Evolutionary conservation across 306 rosid species (phyloP).

Genomic region (Vachellia collinsii): DNA sequence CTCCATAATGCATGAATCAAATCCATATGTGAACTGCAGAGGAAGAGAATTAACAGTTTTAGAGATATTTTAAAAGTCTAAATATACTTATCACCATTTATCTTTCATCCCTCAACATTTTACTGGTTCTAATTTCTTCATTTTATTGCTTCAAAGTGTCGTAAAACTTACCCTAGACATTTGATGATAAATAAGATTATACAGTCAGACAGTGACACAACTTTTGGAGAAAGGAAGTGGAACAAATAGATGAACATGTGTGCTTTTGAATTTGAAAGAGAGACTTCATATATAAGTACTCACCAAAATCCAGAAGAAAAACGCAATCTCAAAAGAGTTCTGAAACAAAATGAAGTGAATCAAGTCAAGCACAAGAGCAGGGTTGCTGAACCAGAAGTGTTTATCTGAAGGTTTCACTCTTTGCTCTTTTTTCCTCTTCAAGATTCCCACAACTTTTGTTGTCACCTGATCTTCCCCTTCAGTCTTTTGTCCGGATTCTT

Average conservation of each 20-base stretch:
- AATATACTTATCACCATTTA: not conserved
- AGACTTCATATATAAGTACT: conserved; percentile 12
- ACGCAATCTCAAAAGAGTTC: conserved; percentile 90
- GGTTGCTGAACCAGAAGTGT: conserved; percentile 71
- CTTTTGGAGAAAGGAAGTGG: not conserved
- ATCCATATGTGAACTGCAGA: conserved; percentile 82
- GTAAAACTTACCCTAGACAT: not conserved
- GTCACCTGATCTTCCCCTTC: conserved; percentile 17
- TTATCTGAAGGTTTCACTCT: conserved; percentile 76
- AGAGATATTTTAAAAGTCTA: not conserved
- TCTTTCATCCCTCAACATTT: not conserved
- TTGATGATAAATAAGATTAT: not conserved
- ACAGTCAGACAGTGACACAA: not conserved
- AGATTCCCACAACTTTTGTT: conserved; percentile 9
- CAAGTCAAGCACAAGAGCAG: conserved; percentile 61
- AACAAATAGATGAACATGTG: not conserved
- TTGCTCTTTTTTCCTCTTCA: not conserved
- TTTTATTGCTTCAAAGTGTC: not conserved
- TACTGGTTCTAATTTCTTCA: not conserved
- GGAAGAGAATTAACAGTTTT: conserved; percentile 1
- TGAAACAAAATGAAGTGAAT: conserved; percentile 96
- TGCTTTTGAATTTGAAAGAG: not conserved
- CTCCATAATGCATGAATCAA: conserved; percentile 87
- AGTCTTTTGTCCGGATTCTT: conserved; percentile 34
- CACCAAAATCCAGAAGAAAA: conserved; percentile 96